Conservation (phyloP, 768 basidiomycete species). For the Tricholoma bakamatsutake region DNA sequence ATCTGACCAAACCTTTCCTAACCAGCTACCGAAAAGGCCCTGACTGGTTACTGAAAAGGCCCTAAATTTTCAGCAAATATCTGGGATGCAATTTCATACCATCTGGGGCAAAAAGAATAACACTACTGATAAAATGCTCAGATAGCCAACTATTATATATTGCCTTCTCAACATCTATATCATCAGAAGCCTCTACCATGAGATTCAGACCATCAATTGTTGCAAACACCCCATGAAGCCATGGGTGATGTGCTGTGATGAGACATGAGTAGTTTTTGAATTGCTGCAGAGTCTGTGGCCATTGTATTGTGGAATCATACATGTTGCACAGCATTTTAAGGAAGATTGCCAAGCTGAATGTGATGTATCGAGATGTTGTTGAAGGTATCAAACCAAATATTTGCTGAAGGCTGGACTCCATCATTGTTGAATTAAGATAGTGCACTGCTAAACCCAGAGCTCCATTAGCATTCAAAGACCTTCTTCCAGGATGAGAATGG, state of each 20-base stretch:
- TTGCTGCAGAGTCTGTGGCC: not conserved
- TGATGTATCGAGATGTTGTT: not conserved
- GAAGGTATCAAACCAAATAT: too few relatives aligned
- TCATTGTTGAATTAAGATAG: too few relatives aligned
- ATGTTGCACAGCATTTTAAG: not conserved
- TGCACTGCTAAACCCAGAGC: too few relatives aligned
- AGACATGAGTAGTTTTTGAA: not conserved
- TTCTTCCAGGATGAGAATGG: too few relatives aligned
- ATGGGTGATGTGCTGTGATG: not conserved
- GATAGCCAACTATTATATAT: not conserved
- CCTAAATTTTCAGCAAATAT: too few relatives aligned
- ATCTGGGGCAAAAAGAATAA: not conserved
- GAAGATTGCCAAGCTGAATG: not conserved
- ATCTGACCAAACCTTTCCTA: too few relatives aligned
- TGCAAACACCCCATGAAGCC: not conserved
- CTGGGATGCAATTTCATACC: too few relatives aligned
- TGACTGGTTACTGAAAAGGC: too few relatives aligned
- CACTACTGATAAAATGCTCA: not conserved
- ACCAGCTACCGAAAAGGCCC: too few relatives aligned
- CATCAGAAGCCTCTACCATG: not conserved
- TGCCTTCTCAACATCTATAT: not conserved
- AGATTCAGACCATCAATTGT: not conserved
- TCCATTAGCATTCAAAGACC: too few relatives aligned
- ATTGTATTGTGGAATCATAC: not conserved
- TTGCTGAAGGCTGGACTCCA: too few relatives aligned